Conservation (phyloP, 306 rosid species). For the Sicyos edulis region DNA sequence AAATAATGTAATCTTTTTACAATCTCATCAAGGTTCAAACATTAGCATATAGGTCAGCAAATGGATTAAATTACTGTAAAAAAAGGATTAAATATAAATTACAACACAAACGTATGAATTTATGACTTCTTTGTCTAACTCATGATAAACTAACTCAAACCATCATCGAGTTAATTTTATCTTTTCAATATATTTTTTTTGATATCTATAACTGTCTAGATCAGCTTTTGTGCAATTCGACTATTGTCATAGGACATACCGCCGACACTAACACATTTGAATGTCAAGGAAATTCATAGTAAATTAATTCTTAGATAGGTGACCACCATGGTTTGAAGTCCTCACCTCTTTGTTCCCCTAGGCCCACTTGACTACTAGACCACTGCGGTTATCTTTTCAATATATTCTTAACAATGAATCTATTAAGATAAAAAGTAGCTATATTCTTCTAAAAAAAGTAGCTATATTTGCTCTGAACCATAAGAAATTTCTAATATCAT, state of each 20-base stretch:
- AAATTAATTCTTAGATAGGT: too few relatives aligned
- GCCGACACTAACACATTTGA: too few relatives aligned
- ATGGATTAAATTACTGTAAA: background rate
- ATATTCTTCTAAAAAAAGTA: background rate
- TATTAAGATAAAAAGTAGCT: background rate
- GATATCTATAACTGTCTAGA: too few relatives aligned
- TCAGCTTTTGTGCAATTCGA: too few relatives aligned
- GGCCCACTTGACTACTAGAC: too few relatives aligned
- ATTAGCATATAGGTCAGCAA: background rate
- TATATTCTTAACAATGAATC: background rate
- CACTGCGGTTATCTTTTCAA: too few relatives aligned
- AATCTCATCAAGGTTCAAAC: background rate
- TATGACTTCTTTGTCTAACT: conserved; percentile 7
- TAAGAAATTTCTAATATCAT: background rate
- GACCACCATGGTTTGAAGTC: too few relatives aligned
- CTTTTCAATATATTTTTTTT: too few relatives aligned
- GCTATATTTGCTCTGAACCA: background rate
- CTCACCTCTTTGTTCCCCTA: too few relatives aligned
- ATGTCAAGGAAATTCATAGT: too few relatives aligned
- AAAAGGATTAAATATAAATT: too few relatives aligned
- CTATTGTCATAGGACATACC: too few relatives aligned
- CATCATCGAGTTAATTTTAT: background rate
- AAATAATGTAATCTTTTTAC: background rate
- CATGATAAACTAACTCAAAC: background rate
- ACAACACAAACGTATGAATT: background rate